These are phyloP conservation scores for Baorangia bicolor DNA, from an alignment of 768 basidiomycete species.

Conservation along the genomic window DNA sequence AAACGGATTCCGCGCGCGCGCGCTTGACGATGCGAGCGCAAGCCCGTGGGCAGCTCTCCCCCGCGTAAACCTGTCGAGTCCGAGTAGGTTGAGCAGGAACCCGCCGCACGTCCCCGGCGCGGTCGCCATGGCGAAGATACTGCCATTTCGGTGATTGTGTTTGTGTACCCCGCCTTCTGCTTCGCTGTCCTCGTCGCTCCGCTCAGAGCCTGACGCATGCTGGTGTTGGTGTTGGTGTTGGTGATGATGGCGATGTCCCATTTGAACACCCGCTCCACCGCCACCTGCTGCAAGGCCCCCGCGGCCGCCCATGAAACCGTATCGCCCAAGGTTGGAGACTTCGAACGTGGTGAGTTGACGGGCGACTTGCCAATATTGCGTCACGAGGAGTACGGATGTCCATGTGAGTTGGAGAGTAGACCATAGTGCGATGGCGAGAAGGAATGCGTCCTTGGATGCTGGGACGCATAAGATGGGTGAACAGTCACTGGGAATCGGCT, in stretches of 20 bases:
- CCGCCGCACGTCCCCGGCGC: slow-evolving; percentile 36
- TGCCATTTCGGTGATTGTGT: slow-evolving; percentile 46
- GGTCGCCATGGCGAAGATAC: slow-evolving; percentile 34
- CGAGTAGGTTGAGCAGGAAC: slow-evolving; percentile 89
- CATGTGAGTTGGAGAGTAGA: slow-evolving; percentile 92
- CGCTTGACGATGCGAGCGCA: slow-evolving; percentile 50
- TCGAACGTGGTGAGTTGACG: slow-evolving; percentile 96
- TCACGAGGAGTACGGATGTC: slow-evolving; percentile 84
- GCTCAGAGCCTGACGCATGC: slow-evolving; percentile 38
- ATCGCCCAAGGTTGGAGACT: slow-evolving; percentile 91
- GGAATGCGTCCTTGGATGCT: slow-evolving; percentile 75
- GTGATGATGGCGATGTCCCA: slow-evolving; percentile 67
- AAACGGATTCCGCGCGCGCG: slow-evolving; percentile 86
- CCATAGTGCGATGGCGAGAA: slow-evolving; percentile 81
- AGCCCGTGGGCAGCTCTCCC: slow-evolving; percentile 89
- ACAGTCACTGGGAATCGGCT: slow-evolving; percentile 16
- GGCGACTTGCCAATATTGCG: slow-evolving; percentile 90
- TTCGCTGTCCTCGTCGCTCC: slow-evolving; percentile 45
- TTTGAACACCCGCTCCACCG: slow-evolving; percentile 59
- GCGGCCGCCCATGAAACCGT: slow-evolving; percentile 95
- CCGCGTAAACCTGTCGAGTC: slow-evolving; percentile 91
- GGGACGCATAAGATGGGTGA: slow-evolving; percentile 58
- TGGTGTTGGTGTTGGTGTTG: slow-evolving; percentile 23
- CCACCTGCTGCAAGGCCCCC: slow-evolving; percentile 63
- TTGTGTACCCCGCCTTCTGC: slow-evolving; percentile 34